A percentile compares a stretch with the other conserved stretches of the same genome.
These are phyloP conservation scores for Kodamaea sp. DNA, from an alignment of 1,139 yeast genomes.

Conservation along the genomic window DNA sequence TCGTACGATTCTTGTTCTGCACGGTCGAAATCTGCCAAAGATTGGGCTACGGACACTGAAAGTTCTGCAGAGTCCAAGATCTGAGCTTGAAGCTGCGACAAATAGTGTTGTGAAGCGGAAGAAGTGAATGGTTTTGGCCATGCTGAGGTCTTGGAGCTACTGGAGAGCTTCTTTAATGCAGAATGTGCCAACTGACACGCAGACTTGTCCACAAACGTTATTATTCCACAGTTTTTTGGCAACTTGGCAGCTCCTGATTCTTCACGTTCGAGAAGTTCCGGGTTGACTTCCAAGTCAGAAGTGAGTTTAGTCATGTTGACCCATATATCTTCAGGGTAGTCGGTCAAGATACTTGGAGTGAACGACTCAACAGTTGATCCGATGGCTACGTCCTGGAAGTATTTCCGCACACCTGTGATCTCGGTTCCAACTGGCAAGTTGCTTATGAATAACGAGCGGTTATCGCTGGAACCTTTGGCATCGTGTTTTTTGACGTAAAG, in stretches of 20 bases:
- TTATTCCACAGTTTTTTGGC: slow-evolving; percentile 73
- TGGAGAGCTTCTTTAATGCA: slow-evolving; percentile 54
- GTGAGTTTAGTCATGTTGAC: slow-evolving; percentile 62
- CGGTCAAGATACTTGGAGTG: slow-evolving; percentile 38
- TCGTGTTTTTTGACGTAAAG: slow-evolving; percentile 68
- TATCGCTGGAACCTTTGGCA: slow-evolving; percentile 30
- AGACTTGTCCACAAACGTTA: slow-evolving; percentile 74
- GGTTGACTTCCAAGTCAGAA: slow-evolving; percentile 51
- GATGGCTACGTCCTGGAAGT: slow-evolving; percentile 60
- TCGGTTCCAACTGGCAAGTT: slow-evolving; percentile 72
- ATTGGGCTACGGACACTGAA: slow-evolving; percentile 53
- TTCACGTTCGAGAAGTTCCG: slow-evolving; percentile 13
- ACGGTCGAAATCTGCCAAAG: slow-evolving; percentile 67
- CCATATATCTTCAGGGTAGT: slow-evolving; percentile 51
- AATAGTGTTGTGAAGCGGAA: slow-evolving; percentile 32
- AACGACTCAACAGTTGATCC: slow-evolving; percentile 61
- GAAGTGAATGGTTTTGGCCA: slow-evolving; percentile 29
- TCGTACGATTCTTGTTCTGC: slow-evolving; percentile 69
- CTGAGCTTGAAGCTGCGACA: slow-evolving; percentile 27
- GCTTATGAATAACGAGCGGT: slow-evolving; percentile 64
- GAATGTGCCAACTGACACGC: slow-evolving; percentile 68
- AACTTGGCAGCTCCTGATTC: slow-evolving; percentile 37
- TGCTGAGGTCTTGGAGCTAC: slow-evolving; percentile 20
- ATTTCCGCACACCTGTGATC: slow-evolving; percentile 51
- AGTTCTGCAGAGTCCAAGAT: slow-evolving; percentile 49